Conservation (phyloP, 2,329 filamentous ascomycete genomes). For the Paracoccidioides brasiliensis region DNA sequence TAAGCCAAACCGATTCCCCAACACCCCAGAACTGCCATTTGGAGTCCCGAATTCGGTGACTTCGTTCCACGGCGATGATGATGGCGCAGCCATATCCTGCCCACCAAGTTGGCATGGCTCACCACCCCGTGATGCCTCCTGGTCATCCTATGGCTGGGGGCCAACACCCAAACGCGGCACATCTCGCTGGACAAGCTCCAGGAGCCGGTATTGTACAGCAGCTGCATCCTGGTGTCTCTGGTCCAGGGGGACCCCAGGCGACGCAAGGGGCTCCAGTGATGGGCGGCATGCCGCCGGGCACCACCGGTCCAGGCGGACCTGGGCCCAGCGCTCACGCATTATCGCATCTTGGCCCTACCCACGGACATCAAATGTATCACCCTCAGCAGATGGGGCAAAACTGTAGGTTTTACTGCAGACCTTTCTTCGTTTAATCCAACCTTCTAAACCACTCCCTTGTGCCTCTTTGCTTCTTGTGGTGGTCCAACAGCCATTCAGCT, state of each 20-base stretch:
- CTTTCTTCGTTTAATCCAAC: background rate
- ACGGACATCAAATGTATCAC: slow-evolving; percentile 41
- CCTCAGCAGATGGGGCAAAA: slow-evolving; percentile 33
- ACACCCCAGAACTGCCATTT: slow-evolving; percentile 7
- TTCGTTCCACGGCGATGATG: slow-evolving; percentile 36
- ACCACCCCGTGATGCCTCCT: slow-evolving; percentile 45
- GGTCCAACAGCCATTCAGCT: background rate
- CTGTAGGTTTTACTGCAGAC: slow-evolving; percentile 21
- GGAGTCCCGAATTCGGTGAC: slow-evolving; percentile 16
- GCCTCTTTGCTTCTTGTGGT: background rate
- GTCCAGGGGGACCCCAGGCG: slow-evolving; percentile 45
- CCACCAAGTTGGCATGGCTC: slow-evolving; percentile 44
- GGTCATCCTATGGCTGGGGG: slow-evolving; percentile 48
- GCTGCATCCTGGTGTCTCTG: slow-evolving; percentile 50
- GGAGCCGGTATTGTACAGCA: slow-evolving; percentile 39
- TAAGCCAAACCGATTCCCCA: slow-evolving; percentile 1
- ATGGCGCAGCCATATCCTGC: slow-evolving; percentile 44
- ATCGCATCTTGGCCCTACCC: slow-evolving; percentile 44
- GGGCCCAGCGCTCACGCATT: slow-evolving; percentile 47
- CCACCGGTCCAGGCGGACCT: slow-evolving; percentile 36
- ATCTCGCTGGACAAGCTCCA: slow-evolving; percentile 37
- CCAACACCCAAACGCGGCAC: slow-evolving; percentile 45
- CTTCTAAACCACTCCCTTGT: background rate
- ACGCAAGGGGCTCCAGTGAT: slow-evolving; percentile 52
- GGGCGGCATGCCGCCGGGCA: slow-evolving; percentile 47